These are phyloP conservation scores for Diospyros lotus DNA, from an alignment of 148 eudicot species.

Conservation along the genomic window DNA sequence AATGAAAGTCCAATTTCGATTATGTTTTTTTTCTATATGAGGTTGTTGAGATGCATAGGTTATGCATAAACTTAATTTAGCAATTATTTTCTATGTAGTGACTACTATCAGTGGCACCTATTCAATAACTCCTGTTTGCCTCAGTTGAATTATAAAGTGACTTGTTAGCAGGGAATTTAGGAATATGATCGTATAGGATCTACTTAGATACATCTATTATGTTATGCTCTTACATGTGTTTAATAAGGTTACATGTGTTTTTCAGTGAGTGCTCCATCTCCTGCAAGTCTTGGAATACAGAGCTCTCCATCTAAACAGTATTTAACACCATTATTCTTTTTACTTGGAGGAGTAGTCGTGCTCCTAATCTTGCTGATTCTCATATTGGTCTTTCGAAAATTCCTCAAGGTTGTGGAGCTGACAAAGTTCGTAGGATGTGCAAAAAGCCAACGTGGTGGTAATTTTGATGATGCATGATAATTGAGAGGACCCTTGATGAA, in stretches of 20 bases:
- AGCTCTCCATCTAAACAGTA: slow-evolving; percentile 6
- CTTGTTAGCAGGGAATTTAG: no score
- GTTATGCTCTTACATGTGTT: no score
- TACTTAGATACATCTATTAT: no score
- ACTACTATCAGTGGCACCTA: no score
- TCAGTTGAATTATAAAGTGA: no score
- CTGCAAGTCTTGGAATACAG: slow-evolving; percentile 2
- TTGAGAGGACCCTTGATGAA: background rate
- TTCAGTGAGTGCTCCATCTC: slow-evolving; percentile 18
- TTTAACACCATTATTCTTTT: slow-evolving; percentile 23
- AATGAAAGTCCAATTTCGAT: no score
- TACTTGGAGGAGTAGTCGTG: slow-evolving; percentile 34
- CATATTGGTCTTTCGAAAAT: slow-evolving; percentile 24
- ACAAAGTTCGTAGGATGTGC: slow-evolving; percentile 7
- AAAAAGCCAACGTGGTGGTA: slow-evolving; percentile 21
- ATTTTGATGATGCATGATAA: background rate
- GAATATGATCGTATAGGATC: no score
- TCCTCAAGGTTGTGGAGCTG: slow-evolving; percentile 17
- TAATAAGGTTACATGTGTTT: background rate
- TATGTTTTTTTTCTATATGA: no score
- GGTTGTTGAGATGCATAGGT: no score
- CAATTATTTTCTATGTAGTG: no score
- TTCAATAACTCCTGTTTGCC: no score
- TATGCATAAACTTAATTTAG: no score
- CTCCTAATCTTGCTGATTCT: slow-evolving; percentile 33